A percentile compares a stretch with the other conserved stretches of the same genome.
Conservation (phyloP, 805 yeast species). For the Ogataea degrootiae region DNA sequence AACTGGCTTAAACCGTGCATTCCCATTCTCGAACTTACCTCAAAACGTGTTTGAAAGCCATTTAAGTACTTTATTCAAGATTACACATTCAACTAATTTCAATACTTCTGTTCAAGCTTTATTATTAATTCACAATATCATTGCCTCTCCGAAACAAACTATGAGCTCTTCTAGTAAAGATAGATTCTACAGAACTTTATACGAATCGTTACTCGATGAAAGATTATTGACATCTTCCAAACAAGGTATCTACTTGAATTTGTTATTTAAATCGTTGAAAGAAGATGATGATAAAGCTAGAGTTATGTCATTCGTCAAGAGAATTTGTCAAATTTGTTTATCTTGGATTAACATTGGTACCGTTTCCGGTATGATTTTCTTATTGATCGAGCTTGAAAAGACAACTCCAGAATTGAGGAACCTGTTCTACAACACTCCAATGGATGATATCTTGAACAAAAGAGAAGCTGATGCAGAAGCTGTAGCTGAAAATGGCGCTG, state of each 20-base stretch:
- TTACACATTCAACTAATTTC: slow-evolving; percentile 91
- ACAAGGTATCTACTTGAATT: slow-evolving; percentile 85
- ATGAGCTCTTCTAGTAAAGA: slow-evolving; percentile 32
- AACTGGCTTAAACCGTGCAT: slow-evolving; percentile 94
- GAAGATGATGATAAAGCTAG: slow-evolving; percentile 59
- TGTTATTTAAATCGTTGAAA: slow-evolving; percentile 78
- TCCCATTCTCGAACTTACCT: slow-evolving; percentile 81
- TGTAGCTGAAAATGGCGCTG: slow-evolving; percentile 22
- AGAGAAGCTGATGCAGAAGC: slow-evolving; percentile 37
- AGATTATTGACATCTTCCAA: slow-evolving; percentile 83
- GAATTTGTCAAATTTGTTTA: slow-evolving; percentile 78
- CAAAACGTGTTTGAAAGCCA: slow-evolving; percentile 68
- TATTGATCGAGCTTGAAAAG: slow-evolving; percentile 66
- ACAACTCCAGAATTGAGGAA: slow-evolving; percentile 62
- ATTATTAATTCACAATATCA: slow-evolving; percentile 76
- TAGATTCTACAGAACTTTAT: slow-evolving; percentile 81
- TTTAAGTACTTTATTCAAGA: slow-evolving; percentile 77
- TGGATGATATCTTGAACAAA: slow-evolving; percentile 44
- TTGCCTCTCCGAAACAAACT: slow-evolving; percentile 41
- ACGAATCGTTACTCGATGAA: slow-evolving; percentile 83
- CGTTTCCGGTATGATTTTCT: slow-evolving; percentile 72
- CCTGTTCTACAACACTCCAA: slow-evolving; percentile 50
- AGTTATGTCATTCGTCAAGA: slow-evolving; percentile 83
- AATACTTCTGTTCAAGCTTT: slow-evolving; percentile 92
- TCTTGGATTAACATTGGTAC: slow-evolving; percentile 90